phyloP scores from a whole-genome alignment of 306 rosid species.

The Vigna mungo region DNA sequence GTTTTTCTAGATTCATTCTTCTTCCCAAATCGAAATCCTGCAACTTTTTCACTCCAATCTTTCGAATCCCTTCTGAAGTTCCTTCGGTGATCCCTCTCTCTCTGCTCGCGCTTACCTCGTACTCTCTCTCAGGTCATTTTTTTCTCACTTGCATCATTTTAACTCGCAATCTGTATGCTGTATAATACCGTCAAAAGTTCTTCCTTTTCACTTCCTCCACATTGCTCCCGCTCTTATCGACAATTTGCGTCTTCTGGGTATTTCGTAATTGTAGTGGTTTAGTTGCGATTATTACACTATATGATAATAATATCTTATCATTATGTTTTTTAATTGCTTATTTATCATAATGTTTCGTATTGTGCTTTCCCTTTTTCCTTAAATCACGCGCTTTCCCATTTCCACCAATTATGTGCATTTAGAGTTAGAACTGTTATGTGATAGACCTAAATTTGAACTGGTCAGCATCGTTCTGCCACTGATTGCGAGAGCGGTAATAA shows the following conservation, averaged over 20 bases:
- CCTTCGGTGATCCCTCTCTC: conserved; percentile 13
- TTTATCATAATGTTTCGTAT: not conserved
- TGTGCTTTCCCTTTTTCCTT: conserved; percentile 6
- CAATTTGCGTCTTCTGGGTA: conserved; percentile 38
- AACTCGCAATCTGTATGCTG: not conserved
- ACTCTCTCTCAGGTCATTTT: conserved; percentile 31
- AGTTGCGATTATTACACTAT: not conserved
- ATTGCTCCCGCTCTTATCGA: conserved; percentile 1
- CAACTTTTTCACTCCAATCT: not conserved
- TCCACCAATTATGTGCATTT: not conserved
- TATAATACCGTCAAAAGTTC: conserved; percentile 15
- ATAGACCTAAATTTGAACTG: conserved; percentile 5
- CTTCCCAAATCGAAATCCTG: not conserved
- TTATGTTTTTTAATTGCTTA: not conserved
- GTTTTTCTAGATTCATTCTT: not conserved
- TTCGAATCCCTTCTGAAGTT: not conserved
- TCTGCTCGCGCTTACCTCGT: not conserved
- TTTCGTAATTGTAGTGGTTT: conserved; percentile 25
- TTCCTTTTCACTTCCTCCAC: not conserved
- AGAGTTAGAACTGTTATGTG: not conserved
- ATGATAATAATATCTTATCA: not conserved
- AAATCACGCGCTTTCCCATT: not conserved
- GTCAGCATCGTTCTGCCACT: conserved; percentile 7
- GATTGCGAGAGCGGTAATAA: not conserved
- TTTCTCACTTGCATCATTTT: not conserved